Conservation (phyloP, 2,329 filamentous ascomycete species). For the Coniochaeta sp. region DNA sequence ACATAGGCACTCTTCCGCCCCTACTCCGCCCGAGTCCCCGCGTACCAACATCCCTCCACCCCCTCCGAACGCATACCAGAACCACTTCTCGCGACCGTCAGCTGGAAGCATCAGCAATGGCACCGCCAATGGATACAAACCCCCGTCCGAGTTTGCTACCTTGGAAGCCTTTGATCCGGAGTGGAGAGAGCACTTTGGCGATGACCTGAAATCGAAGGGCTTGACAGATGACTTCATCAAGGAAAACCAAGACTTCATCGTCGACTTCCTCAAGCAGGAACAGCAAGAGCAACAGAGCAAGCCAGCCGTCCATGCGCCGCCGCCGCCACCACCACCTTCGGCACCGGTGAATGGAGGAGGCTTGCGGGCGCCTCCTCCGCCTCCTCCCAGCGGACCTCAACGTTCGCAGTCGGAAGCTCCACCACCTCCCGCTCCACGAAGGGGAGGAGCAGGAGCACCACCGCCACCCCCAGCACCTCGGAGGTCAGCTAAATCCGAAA, state of each 20-base stretch:
- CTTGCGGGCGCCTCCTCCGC: constrained; percentile 32
- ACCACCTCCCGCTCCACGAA: constrained; percentile 27
- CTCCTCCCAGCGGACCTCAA: constrained; percentile 21
- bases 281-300: constrained; percentile 33
- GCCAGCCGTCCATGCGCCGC: constrained; percentile 8
- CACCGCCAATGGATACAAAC: constrained; percentile 7
- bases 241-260: constrained; percentile 63
- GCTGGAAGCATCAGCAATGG: constrained; percentile 42
- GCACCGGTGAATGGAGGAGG: constrained; percentile 27
- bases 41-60: constrained; percentile 30
- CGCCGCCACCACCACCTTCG: constrained; percentile 19
- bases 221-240: constrained; percentile 60
- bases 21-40: constrained; percentile 51
- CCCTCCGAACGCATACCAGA: constrained; percentile 18
- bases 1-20: constrained; percentile 52
- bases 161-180: constrained; percentile 58
- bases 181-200: constrained; percentile 60
- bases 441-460: constrained; percentile 36
- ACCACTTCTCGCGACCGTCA: constrained; percentile 23
- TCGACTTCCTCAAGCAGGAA: constrained; percentile 55
- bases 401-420: constrained; percentile 16
- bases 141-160: constrained; percentile 49
- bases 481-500: constrained; percentile 47
- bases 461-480: constrained; percentile 54
- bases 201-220: constrained; percentile 55